These are phyloP conservation scores for Wallacemonas sp. DNA, from an alignment of 208 protist genomes.

Conservation along the genomic window DNA sequence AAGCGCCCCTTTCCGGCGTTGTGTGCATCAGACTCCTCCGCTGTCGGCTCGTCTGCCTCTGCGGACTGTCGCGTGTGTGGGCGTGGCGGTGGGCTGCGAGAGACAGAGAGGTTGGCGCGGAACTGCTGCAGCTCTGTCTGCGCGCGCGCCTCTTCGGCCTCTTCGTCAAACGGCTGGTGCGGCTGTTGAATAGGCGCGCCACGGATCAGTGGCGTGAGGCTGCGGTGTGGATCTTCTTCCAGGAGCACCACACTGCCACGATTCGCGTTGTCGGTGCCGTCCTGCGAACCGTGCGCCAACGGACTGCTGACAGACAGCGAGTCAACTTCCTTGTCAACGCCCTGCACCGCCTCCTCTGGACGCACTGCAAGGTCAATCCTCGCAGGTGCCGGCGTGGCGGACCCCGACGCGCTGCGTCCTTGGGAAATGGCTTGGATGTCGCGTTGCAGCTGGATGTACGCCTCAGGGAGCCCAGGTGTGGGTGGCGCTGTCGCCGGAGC, in stretches of 20 bases:
- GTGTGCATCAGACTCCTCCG: too few species aligned
- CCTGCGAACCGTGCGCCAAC: too few species aligned
- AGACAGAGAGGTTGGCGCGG: constrained; percentile 3
- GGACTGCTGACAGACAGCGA: too few species aligned
- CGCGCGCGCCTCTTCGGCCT: neutral
- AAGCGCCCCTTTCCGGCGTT: too few species aligned
- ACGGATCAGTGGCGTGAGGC: constrained; percentile 2
- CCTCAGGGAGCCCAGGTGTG: constrained; percentile 21
- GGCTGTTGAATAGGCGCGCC: constrained; percentile 32
- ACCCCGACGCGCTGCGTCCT: constrained; percentile 22
- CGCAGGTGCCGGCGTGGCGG: neutral
- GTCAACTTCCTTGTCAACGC: too few species aligned
- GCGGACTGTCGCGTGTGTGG: neutral
- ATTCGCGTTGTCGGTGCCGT: too few species aligned
- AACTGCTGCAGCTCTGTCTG: neutral
- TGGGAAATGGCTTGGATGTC: constrained; percentile 39
- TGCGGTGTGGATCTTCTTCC: neutral
- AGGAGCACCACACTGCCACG: constrained; percentile 40
- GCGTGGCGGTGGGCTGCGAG: constrained; percentile 19
- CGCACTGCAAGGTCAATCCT: neutral
- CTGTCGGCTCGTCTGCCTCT: too few species aligned
- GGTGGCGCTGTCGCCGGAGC: constrained; percentile 23
- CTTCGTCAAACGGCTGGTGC: constrained; percentile 21
- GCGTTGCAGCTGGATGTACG: constrained; percentile 42
- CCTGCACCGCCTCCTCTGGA: neutral